Percentiles rank a stretch among this genome's conserved stretches.
These are phyloP conservation scores for Castanopsis chinensis DNA, from an alignment of 306 rosid species.

Conservation along the genomic window DNA sequence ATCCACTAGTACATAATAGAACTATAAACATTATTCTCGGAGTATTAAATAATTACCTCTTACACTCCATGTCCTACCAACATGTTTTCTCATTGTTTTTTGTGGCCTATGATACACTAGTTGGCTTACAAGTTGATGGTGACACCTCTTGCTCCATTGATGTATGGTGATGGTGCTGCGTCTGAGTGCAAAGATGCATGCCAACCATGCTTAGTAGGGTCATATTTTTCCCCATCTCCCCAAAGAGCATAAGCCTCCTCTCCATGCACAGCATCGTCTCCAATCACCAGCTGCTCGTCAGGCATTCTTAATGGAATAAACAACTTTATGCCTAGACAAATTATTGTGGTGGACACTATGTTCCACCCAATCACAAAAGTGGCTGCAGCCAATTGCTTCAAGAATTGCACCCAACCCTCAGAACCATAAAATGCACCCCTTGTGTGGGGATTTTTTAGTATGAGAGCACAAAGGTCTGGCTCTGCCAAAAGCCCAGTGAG, in stretches of 20 bases:
- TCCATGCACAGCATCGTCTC: slow-evolving; percentile 95
- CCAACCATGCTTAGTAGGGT: slow-evolving; percentile 75
- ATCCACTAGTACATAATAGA: too few species aligned
- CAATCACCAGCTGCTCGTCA: slow-evolving; percentile 70
- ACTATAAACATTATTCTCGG: too few species aligned
- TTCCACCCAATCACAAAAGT: slow-evolving; percentile 76
- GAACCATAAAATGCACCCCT: slow-evolving; percentile 87
- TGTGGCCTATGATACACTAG: not conserved
- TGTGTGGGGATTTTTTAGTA: slow-evolving; percentile 48
- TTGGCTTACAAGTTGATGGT: slow-evolving; percentile 57
- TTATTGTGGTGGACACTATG: slow-evolving; percentile 74
- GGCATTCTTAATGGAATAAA: slow-evolving; percentile 89
- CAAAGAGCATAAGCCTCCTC: slow-evolving; percentile 98
- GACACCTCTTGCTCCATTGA: slow-evolving; percentile 86
- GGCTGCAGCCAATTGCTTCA: slow-evolving; percentile 81
- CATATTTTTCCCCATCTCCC: slow-evolving; percentile 96
- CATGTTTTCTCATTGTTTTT: too few species aligned
- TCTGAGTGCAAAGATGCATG: slow-evolving; percentile 14
- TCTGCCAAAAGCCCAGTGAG: slow-evolving; percentile 89
- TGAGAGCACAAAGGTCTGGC: slow-evolving; percentile 65
- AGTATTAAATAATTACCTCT: too few species aligned
- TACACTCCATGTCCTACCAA: too few species aligned
- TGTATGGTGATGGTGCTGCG: slow-evolving; percentile 52
- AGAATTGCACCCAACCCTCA: slow-evolving; percentile 62
- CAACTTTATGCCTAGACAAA: slow-evolving; percentile 56